Conservation (phyloP, 352 stramenopile genomes). For the Globisporangium solare region DNA sequence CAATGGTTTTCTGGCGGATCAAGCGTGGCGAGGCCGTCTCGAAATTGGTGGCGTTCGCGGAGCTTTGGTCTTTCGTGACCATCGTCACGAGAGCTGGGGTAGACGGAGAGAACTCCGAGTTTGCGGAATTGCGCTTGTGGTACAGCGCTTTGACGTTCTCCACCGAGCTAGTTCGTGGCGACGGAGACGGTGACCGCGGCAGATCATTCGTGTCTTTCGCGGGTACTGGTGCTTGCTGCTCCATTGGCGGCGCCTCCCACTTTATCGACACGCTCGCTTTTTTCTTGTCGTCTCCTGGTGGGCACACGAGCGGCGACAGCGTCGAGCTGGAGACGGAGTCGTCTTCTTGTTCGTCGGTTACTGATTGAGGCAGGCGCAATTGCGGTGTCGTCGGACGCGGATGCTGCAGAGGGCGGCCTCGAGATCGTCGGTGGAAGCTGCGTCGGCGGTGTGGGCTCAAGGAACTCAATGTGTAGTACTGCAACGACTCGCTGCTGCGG, state of each 20-base stretch:
- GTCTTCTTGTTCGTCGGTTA: slow-evolving; percentile 7
- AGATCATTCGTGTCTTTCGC: no score
- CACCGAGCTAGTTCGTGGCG: background rate
- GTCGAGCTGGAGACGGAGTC: background rate
- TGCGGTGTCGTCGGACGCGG: no score
- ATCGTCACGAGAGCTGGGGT: slow-evolving; percentile 5
- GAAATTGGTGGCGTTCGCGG: background rate
- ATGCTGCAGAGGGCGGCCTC: no score
- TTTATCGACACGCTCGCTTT: background rate
- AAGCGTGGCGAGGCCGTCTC: slow-evolving; percentile 5
- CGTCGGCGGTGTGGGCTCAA: no score
- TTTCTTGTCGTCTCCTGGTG: slow-evolving; percentile 7
- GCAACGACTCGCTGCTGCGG: no score
- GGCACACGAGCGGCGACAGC: slow-evolving; percentile 11
- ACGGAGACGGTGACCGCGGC: background rate
- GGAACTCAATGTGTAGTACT: no score
- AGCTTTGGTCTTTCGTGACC: background rate
- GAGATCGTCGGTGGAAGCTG: no score
- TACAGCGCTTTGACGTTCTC: slow-evolving; percentile 1
- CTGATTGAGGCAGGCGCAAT: slow-evolving; percentile 3
- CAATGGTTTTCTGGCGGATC: slow-evolving; percentile 2
- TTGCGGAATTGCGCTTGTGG: slow-evolving; percentile 7
- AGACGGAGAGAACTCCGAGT: slow-evolving; percentile 10
- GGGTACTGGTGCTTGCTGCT: background rate
- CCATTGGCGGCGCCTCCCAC: slow-evolving; percentile 6